A percentile compares a stretch with the other conserved stretches of the same genome.
These are phyloP conservation scores for Stemphylium lycopersici DNA, from an alignment of 2,329 filamentous ascomycete genomes.

Conservation along the genomic window DNA sequence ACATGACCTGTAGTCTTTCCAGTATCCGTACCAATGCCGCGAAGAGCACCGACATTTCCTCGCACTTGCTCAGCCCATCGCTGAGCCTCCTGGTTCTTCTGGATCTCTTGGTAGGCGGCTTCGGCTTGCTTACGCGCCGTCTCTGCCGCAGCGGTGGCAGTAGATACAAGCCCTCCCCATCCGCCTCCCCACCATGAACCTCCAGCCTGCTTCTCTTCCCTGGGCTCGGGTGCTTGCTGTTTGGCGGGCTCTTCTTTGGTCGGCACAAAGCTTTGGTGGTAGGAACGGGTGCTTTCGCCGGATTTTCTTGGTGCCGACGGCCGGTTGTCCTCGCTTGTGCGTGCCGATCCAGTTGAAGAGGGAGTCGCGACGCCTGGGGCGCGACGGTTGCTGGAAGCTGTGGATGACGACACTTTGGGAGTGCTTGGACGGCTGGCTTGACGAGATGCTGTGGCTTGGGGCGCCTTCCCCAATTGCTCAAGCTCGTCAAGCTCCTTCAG, in stretches of 20 bases:
- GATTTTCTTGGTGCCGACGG: constrained; percentile 67
- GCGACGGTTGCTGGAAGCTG: constrained; percentile 49
- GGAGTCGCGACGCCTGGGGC: constrained; percentile 44
- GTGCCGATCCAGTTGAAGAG: constrained; percentile 48
- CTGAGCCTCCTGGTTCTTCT: constrained; percentile 94
- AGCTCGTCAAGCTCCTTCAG: constrained; percentile 87
- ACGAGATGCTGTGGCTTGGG: constrained; percentile 64
- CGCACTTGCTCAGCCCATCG: constrained; percentile 94
- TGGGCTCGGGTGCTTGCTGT: constrained; percentile 58
- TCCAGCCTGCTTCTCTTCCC: constrained; percentile 51
- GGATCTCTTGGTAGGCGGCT: constrained; percentile 90
- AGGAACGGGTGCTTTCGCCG: constrained; percentile 74
- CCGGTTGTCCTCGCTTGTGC: constrained; percentile 71
- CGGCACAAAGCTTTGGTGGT: constrained; percentile 74
- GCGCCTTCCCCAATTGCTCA: constrained; percentile 55
- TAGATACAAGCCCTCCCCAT: constrained; percentile 85
- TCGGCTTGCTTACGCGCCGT: constrained; percentile 93
- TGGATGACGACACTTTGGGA: constrained; percentile 66
- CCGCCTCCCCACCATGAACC: constrained; percentile 65
- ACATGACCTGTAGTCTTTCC: background rate
- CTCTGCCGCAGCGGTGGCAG: constrained; percentile 77
- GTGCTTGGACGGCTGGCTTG: constrained; percentile 75
- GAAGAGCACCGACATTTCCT: constrained; percentile 82
- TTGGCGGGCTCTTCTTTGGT: constrained; percentile 55
- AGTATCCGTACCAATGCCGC: constrained; percentile 68